Conservation (phyloP, 1,139 yeast genomes). For the Candida dubliniensis region DNA sequence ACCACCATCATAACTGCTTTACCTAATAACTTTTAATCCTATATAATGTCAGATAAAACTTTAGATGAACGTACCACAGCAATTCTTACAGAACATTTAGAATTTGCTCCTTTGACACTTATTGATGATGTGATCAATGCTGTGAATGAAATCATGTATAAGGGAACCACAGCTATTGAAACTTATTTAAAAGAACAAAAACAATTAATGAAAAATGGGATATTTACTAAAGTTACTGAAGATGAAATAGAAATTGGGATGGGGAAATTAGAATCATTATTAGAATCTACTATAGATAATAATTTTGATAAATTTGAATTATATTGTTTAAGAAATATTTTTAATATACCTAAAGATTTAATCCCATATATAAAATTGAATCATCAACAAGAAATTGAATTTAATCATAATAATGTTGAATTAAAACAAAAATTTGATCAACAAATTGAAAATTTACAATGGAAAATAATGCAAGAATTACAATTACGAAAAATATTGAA, state of each 20-base stretch:
- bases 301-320: constrained; percentile 87
- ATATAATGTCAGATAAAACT: constrained; percentile 3
- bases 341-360: constrained; percentile 69
- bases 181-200: constrained; percentile 48
- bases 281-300: constrained; percentile 77
- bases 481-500: constrained; percentile 43
- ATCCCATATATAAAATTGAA: constrained; percentile 61
- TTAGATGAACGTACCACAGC: constrained; percentile 12
- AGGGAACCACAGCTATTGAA: constrained; percentile 81
- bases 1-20: no score
- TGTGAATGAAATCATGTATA: constrained; percentile 80
- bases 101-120: constrained; percentile 81
- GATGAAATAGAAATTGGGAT: constrained; percentile 74
- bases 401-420: constrained; percentile 16
- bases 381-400: constrained; percentile 63
- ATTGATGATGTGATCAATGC: constrained; percentile 89
- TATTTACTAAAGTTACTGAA: constrained; percentile 19
- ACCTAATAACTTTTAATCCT: not conserved
- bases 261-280: constrained; percentile 72
- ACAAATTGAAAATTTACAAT: constrained; percentile 35
- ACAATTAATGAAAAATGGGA: constrained; percentile 22
- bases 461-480: constrained; percentile 46
- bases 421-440: constrained; percentile 32
- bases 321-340: constrained; percentile 74
- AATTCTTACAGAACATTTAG: constrained; percentile 76